Evolutionary conservation across 1,284 basidiomycete species (phyloP).

Genomic region (Cutaneotrichosporon arboriforme): DNA sequence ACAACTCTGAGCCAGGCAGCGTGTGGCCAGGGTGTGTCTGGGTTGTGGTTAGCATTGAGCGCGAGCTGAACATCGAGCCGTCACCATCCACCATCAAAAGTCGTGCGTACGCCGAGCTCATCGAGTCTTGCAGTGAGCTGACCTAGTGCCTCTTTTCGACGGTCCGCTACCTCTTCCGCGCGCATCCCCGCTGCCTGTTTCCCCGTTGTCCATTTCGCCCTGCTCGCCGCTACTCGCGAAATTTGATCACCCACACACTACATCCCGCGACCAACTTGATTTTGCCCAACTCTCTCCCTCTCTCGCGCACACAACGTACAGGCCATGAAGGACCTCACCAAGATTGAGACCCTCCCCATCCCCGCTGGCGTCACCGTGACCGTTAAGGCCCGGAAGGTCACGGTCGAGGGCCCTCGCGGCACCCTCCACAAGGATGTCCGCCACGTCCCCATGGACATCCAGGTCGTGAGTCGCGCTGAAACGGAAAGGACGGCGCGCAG

Average conservation of each 20-base stretch:
- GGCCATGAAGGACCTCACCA: constrained; percentile 50
- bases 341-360: constrained; percentile 77
- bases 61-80: not conserved
- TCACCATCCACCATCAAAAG: constrained; percentile 13
- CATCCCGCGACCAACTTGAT: not conserved
- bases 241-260: not conserved
- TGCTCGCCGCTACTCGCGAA: not conserved
- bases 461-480: constrained; percentile 56
- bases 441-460: constrained; percentile 95
- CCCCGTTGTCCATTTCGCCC: not conserved
- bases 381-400: constrained; percentile 84
- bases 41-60: too few species aligned
- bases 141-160: not conserved
- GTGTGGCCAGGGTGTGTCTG: too few species aligned
- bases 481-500: not conserved
- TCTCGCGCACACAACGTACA: constrained; percentile 2
- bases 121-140: not conserved
- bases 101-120: constrained; percentile 10
- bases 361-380: constrained; percentile 76
- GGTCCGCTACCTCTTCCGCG: not conserved
- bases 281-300: not conserved
- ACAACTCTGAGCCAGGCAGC: too few species aligned
- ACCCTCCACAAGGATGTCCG: constrained; percentile 84
- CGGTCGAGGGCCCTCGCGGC: constrained; percentile 83
- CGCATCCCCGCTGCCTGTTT: not conserved